Base-by-base conservation (phyloP, 805 yeast species). In the Yamadazyma laniorum region DNA sequence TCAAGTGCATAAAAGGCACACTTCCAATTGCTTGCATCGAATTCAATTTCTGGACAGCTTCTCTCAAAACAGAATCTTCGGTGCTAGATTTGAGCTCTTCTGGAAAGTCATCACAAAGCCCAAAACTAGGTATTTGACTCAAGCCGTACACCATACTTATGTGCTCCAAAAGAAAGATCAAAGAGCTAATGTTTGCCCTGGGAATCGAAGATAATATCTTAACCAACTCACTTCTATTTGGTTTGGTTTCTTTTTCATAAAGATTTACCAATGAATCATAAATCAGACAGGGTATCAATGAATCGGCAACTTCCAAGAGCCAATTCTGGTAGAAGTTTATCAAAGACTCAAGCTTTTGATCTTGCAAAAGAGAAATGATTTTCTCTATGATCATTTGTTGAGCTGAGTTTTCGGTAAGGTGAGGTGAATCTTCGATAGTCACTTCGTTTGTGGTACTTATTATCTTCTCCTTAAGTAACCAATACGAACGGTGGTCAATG, bases 261-360 rank as follows among this genome's bases (percentile, higher is more conserved):
- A 38, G 34, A 7, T 45, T 45, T 13, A 47, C 45, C 16, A 48
- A 40, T 6, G 48, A 37, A 32, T 68, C 74, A 44, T 53, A 65
- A 5, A 65, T 59, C 45, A 64, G 57, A 37, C 67, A 67, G 0
- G 74, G 74, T 11, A 69, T 65, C 17, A 67, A 43, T 0, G 73
- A 63, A 38, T 69, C 74, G 26, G 61, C 56, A 11, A 61, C 56
- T 40, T 69, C 73, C 6, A 69, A 49, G 17, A 68, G 49, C 74
- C 74, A 69, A 40, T 55, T 56, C 37, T 62, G 64, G 21, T 63
- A 27, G 37, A 66, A 67, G 37, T 61, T 65, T 4, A 66, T 45
- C 22, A 61, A 38, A 5, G 44, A 34, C 1, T 26, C 21, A 1
- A 32, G 16, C 1, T 39, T 19, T 23, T 42, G 42, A 2, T 29